These are phyloP conservation scores for Candida maltosa DNA, from an alignment of 805 yeast genomes.

Conservation along the genomic window DNA sequence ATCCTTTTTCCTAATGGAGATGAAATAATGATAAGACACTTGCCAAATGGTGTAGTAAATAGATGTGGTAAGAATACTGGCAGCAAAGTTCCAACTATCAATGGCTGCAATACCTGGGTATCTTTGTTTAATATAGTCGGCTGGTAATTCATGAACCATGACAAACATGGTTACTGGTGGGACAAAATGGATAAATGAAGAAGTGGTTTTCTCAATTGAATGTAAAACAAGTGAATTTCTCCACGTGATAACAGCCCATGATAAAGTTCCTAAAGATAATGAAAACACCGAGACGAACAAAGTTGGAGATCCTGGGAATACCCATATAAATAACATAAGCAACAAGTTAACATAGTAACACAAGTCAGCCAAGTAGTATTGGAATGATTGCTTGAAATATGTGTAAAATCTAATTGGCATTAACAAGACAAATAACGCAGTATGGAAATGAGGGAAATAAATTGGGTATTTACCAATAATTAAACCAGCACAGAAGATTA, in stretches of 20 bases:
- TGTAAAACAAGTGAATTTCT: slow-evolving; percentile 89
- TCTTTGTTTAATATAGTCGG: slow-evolving; percentile 48
- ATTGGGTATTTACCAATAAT: slow-evolving; percentile 76
- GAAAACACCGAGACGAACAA: slow-evolving; percentile 83
- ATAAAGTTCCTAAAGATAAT: slow-evolving; percentile 80
- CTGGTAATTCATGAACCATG: slow-evolving; percentile 72
- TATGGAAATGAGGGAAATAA: slow-evolving; percentile 73
- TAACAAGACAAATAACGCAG: slow-evolving; percentile 54
- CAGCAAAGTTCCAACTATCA: slow-evolving; percentile 62
- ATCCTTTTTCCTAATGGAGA: slow-evolving; percentile 74
- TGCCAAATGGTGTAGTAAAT: slow-evolving; percentile 88
- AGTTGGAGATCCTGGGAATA: slow-evolving; percentile 67
- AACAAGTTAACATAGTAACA: slow-evolving; percentile 87
- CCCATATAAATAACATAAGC: slow-evolving; percentile 73
- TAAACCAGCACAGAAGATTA: slow-evolving; percentile 69
- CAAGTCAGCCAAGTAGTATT: slow-evolving; percentile 86
- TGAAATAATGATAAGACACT: slow-evolving; percentile 82
- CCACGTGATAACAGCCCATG: slow-evolving; percentile 96
- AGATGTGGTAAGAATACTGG: slow-evolving; percentile 76
- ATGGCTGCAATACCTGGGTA: slow-evolving; percentile 80
- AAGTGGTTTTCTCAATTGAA: slow-evolving; percentile 87
- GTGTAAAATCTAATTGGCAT: slow-evolving; percentile 86
- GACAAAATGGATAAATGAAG: slow-evolving; percentile 83
- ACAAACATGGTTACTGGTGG: slow-evolving; percentile 89
- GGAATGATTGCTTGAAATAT: slow-evolving; percentile 74